phyloP scores from a whole-genome alignment of 1,284 basidiomycete species.

The Trichosporon sp. region DNA sequence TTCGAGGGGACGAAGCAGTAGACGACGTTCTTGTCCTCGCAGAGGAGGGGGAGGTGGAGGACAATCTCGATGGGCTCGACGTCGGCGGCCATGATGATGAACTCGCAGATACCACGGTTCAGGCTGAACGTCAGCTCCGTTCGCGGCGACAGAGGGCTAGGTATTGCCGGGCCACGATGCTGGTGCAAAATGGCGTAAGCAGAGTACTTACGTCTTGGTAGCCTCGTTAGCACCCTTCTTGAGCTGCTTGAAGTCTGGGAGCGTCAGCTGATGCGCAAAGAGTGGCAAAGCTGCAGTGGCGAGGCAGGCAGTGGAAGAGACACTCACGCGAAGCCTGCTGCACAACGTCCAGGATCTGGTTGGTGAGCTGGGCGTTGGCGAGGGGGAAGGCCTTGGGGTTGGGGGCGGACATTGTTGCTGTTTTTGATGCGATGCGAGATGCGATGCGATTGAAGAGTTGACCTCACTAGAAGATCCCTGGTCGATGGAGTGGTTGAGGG shows the following conservation, averaged over 20 bases:
- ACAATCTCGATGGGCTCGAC: constrained; percentile 98
- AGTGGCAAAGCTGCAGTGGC: background rate
- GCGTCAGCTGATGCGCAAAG: background rate
- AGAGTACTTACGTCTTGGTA: constrained; percentile 69
- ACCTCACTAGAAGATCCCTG: constrained; percentile 39
- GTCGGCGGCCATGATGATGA: constrained; percentile 96
- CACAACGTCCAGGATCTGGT: constrained; percentile 88
- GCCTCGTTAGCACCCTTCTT: constrained; percentile 70
- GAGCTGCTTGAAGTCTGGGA: constrained; percentile 57
- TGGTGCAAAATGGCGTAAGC: too few relatives aligned
- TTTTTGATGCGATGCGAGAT: constrained; percentile 9
- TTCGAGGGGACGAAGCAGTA: constrained; percentile 18
- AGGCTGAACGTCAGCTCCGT: constrained; percentile 12
- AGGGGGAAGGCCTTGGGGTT: constrained; percentile 88
- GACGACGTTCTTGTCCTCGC: constrained; percentile 99
- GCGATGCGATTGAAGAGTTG: constrained; percentile 9
- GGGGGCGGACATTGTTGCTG: constrained; percentile 30
- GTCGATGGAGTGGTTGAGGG: constrained; percentile 19
- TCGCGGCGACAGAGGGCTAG: background rate
- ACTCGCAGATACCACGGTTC: constrained; percentile 88
- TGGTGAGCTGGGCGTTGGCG: constrained; percentile 82
- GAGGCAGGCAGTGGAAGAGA: too few relatives aligned
- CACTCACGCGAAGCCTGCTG: constrained; percentile 67
- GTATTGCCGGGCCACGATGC: too few relatives aligned
- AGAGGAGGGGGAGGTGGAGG: constrained; percentile 91